phyloP scores from a whole-genome alignment of 2,329 filamentous ascomycete species.

The Aspergillus sp. region DNA sequence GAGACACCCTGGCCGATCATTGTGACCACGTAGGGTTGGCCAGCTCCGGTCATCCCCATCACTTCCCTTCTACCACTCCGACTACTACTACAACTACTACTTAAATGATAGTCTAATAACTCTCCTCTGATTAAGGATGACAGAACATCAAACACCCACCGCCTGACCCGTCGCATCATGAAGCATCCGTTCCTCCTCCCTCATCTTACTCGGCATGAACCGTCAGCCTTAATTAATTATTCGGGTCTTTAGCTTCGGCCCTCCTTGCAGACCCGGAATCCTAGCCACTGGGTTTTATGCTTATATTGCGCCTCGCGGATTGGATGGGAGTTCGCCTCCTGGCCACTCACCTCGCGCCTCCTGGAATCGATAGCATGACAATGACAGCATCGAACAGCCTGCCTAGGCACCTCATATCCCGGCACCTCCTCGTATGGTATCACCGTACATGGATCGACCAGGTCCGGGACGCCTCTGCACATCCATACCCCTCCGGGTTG shows the following conservation, averaged over 20 bases:
- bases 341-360: no score
- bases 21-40: neutral
- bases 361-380: no score
- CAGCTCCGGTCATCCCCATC: neutral
- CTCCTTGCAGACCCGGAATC: constrained; percentile 3
- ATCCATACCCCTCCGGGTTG: neutral
- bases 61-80: neutral
- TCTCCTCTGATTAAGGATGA: no score
- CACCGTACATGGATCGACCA: no score
- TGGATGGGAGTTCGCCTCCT: neutral
- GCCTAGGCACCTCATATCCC: no score
- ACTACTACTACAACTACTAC: no score
- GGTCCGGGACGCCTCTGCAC: neutral
- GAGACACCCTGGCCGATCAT: constrained; percentile 11
- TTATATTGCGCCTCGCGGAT: neutral
- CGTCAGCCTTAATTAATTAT: constrained; percentile 8
- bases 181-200: neutral
- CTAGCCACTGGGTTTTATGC: neutral
- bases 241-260: neutral
- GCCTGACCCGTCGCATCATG: constrained; percentile 1
- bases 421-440: no score
- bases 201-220: neutral
- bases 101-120: no score
- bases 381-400: no score
- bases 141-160: no score